A percentile compares a stretch with the other conserved stretches of the same genome.
phyloP scores from a whole-genome alignment of 2,329 filamentous ascomycete species.

The Scedosporium aurantiacum region DNA sequence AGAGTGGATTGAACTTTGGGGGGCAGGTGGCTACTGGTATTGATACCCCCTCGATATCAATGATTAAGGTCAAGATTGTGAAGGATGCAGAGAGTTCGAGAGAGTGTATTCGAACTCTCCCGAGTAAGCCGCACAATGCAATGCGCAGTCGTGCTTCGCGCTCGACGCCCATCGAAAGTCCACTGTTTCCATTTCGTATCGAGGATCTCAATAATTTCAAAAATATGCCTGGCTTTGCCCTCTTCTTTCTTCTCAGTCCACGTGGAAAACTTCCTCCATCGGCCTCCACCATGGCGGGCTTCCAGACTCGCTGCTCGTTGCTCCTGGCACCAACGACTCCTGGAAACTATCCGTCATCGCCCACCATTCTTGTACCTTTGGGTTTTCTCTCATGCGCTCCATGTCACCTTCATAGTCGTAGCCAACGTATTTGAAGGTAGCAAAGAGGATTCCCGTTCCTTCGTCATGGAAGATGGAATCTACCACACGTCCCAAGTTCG shows the following conservation, averaged over 20 bases:
- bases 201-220: background rate
- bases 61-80: no score
- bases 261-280: slow-evolving; percentile 58
- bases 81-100: no score
- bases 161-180: no score
- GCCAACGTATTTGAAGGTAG: slow-evolving; percentile 69
- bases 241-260: background rate
- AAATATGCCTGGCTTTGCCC: background rate
- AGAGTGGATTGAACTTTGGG: no score
- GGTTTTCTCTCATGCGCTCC: slow-evolving; percentile 62
- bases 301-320: slow-evolving; percentile 45
- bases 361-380: slow-evolving; percentile 70
- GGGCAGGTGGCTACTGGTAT: no score
- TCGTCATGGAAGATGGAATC: slow-evolving; percentile 66
- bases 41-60: no score
- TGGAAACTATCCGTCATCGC: slow-evolving; percentile 68
- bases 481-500: slow-evolving; percentile 18
- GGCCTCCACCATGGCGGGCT: slow-evolving; percentile 58
- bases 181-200: background rate
- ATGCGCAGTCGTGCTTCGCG: no score
- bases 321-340: slow-evolving; percentile 50
- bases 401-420: slow-evolving; percentile 63
- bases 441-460: slow-evolving; percentile 53
- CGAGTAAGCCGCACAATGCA: no score
- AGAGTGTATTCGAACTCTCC: no score